Evolutionary conservation across 306 rosid species (phyloP).

Genomic region (Rosa rugosa): DNA sequence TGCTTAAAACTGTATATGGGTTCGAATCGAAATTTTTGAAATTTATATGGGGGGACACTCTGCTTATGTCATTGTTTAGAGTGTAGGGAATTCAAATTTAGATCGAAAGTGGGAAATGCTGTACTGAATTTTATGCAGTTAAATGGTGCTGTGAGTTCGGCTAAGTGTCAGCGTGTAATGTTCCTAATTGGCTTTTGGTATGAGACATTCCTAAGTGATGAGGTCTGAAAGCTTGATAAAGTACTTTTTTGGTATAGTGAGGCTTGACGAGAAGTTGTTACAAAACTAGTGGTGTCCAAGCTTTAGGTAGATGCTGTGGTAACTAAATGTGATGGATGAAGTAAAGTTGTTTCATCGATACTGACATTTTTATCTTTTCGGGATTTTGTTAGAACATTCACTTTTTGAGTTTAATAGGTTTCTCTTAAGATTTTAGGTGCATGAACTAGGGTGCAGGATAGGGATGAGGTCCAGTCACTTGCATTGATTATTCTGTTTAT

Average conservation of each 20-base stretch:
- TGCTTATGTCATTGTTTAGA: neutral
- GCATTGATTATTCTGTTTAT: neutral
- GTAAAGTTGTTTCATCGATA: no score
- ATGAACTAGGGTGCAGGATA: neutral
- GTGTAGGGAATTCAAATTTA: neutral
- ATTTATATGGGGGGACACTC: neutral
- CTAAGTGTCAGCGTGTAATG: neutral
- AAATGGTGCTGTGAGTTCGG: neutral
- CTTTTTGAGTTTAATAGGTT: neutral
- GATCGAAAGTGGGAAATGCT: neutral
- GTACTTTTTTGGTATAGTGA: neutral
- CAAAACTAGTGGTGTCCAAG: neutral
- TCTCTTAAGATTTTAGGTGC: neutral
- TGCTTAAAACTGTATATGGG: neutral
- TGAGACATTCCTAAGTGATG: neutral
- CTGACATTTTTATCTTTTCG: no score
- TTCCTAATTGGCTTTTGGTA: neutral
- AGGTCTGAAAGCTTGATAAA: neutral
- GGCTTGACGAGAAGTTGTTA: neutral
- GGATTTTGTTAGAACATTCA: neutral
- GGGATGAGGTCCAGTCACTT: neutral
- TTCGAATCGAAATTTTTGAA: neutral
- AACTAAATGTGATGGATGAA: no score
- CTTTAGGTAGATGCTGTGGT: no score
- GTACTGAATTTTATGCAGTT: neutral